These are phyloP conservation scores for Selaginella moellendorffii DNA, from an alignment of 75 land plant species.

Conservation along the genomic window DNA sequence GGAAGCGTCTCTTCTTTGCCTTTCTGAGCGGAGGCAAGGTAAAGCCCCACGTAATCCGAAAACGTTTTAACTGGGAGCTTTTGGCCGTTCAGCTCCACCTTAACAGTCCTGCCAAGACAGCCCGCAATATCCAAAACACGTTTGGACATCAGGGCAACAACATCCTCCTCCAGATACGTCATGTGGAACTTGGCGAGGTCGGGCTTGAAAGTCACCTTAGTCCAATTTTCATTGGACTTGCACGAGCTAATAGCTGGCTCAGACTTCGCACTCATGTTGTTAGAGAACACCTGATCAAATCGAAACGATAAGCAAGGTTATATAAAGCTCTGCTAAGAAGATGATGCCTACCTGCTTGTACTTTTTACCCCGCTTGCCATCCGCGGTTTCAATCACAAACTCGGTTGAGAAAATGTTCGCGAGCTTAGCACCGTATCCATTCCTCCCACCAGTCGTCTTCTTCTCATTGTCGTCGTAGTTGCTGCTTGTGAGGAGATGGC, in stretches of 20 bases:
- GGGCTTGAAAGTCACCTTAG: conserved; percentile 91
- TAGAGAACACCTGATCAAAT: conserved; percentile 47
- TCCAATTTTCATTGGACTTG: conserved; percentile 77
- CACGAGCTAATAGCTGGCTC: conserved; percentile 73
- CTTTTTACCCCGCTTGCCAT: conserved; percentile 66
- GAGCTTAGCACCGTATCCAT: conserved; percentile 83
- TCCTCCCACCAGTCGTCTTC: conserved; percentile 96
- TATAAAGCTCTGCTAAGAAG: background rate
- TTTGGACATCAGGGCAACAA: conserved; percentile 7
- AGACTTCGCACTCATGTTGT: conserved; percentile 75
- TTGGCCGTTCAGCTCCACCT: conserved; percentile 6
- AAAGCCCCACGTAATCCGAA: conserved; percentile 59
- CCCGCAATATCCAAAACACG: conserved; percentile 2
- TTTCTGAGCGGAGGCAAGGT: conserved; percentile 34
- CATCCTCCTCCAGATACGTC: conserved; percentile 85
- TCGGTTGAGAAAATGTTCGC: conserved; percentile 92
- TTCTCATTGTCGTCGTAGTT: conserved; percentile 85
- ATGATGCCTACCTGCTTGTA: conserved; percentile 69
- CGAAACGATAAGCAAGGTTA: background rate
- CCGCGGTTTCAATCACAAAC: conserved; percentile 88
- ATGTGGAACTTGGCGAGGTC: conserved; percentile 84
- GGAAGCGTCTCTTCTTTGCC: conserved; percentile 43
- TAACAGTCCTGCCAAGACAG: background rate
- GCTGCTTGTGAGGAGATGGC: conserved; percentile 83
- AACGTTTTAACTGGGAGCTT: conserved; percentile 56